Conservation (phyloP, 345 rosid genomes). For the Euphorbia pulcherrima region DNA sequence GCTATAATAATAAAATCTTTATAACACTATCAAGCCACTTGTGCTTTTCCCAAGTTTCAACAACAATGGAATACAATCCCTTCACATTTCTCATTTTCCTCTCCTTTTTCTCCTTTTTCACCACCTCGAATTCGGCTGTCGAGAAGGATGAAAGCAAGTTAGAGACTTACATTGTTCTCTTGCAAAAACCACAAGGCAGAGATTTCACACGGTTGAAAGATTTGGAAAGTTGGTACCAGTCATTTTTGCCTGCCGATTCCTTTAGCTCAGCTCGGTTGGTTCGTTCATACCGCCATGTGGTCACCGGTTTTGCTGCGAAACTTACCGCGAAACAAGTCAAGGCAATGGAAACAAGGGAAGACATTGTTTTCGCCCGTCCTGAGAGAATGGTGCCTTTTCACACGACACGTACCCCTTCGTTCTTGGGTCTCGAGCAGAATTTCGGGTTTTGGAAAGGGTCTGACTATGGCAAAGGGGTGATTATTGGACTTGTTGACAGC, state of each 20-base stretch:
- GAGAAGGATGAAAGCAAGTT: constrained; percentile 3
- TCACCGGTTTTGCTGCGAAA: constrained; percentile 33
- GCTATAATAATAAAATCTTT: no score
- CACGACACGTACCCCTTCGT: constrained; percentile 15
- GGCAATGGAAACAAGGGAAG: constrained; percentile 19
- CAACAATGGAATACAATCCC: not conserved
- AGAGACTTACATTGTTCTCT: constrained; percentile 29
- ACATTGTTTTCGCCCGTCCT: constrained; percentile 17
- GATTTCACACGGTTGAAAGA: constrained; percentile 11
- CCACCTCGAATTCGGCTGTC: not conserved
- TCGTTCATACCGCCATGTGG: constrained; percentile 23
- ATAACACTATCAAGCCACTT: not conserved
- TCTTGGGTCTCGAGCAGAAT: constrained; percentile 16
- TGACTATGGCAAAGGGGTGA: constrained; percentile 20
- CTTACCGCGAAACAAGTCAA: constrained; percentile 21
- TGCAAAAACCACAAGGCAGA: constrained; percentile 15
- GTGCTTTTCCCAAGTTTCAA: not conserved
- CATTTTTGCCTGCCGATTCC: constrained; percentile 38
- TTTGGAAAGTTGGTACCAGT: constrained; percentile 24
- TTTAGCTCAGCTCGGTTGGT: constrained; percentile 18
- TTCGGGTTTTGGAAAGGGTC: constrained; percentile 15
- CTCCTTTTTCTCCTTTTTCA: not conserved
- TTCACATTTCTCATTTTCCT: not conserved
- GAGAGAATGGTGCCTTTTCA: constrained; percentile 22
- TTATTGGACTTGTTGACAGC: constrained; percentile 18